Percentiles rank a stretch among this genome's conserved stretches.
Conservation (phyloP, 805 yeast genomes). For the Wickerhamomyces xylosicus region DNA sequence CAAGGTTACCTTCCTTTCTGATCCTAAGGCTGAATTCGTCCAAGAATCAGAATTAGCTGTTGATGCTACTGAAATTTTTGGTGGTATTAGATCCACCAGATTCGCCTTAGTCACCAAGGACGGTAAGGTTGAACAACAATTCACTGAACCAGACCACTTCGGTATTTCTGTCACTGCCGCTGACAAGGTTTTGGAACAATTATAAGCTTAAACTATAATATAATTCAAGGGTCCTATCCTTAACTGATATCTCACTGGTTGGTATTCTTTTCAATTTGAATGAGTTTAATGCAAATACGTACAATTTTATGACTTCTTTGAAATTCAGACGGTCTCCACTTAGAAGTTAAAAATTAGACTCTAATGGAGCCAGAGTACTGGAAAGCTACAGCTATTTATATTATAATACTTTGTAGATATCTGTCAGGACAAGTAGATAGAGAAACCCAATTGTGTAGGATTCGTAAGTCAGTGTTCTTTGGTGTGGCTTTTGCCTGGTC, state of each 20-base stretch:
- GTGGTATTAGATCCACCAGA: conserved; percentile 65
- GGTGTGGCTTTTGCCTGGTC: too few relatives aligned
- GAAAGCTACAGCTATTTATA: too few relatives aligned
- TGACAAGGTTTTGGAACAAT: conserved; percentile 24
- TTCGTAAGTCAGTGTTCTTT: too few relatives aligned
- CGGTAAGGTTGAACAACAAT: conserved; percentile 56
- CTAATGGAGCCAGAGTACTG: too few relatives aligned
- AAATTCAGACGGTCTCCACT: too few relatives aligned
- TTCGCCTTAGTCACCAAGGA: conserved; percentile 68
- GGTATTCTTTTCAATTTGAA: background rate
- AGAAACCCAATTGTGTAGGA: too few relatives aligned
- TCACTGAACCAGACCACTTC: conserved; percentile 75
- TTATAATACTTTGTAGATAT: too few relatives aligned
- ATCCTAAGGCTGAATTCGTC: conserved; percentile 68
- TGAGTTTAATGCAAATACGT: too few relatives aligned
- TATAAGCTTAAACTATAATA: conserved; percentile 4
- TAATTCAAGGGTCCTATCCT: background rate
- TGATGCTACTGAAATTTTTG: conserved; percentile 71
- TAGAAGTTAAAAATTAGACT: too few relatives aligned
- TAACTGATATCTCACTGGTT: background rate
- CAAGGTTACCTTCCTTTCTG: conserved; percentile 57
- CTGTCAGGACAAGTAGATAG: too few relatives aligned
- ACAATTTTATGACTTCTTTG: too few relatives aligned
- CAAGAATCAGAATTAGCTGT: conserved; percentile 54
- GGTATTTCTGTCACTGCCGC: conserved; percentile 44